A percentile compares a stretch with the other conserved stretches of the same genome.
Evolutionary conservation across 1,139 yeast genomes (phyloP).

Genomic region (Blastobotrys proliferans): DNA sequence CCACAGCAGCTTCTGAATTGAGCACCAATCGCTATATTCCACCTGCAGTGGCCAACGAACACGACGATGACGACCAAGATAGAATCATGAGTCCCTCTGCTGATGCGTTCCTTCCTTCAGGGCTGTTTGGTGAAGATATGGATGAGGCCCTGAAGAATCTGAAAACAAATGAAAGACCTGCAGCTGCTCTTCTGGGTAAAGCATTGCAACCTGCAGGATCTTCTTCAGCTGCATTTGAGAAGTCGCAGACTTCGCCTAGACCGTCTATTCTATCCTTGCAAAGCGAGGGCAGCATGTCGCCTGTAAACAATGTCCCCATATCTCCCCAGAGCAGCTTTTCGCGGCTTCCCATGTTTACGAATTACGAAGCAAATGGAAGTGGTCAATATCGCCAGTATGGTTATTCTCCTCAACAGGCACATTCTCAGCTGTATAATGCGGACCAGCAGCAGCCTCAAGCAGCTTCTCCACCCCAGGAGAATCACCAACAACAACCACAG

Average conservation of each 20-base stretch:
- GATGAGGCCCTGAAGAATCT: neutral
- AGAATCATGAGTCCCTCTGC: constrained; percentile 29
- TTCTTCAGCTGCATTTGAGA: too few relatives aligned
- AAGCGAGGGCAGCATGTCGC: constrained; percentile 11
- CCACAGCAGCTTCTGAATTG: too few relatives aligned
- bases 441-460: constrained; percentile 1
- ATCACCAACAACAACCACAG: neutral
- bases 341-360: too few relatives aligned
- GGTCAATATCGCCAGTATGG: too few relatives aligned
- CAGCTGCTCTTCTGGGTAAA: constrained; percentile 23
- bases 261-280: constrained; percentile 16
- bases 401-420: neutral
- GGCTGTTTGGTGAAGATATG: constrained; percentile 31
- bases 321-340: constrained; percentile 20
- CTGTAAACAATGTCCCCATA: constrained; percentile 17
- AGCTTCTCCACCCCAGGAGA: neutral
- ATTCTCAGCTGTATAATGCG: constrained; percentile 14
- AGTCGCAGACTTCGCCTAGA: constrained; percentile 19
- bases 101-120: constrained; percentile 32
- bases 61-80: constrained; percentile 15
- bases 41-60: too few relatives aligned
- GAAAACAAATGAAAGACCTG: constrained; percentile 20
- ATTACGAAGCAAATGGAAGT: too few relatives aligned
- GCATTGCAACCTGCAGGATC: constrained; percentile 20
- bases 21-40: too few relatives aligned